phyloP scores from a whole-genome alignment of 192 early-diverging fungal genomes.

The Gonapodya prolifera region DNA sequence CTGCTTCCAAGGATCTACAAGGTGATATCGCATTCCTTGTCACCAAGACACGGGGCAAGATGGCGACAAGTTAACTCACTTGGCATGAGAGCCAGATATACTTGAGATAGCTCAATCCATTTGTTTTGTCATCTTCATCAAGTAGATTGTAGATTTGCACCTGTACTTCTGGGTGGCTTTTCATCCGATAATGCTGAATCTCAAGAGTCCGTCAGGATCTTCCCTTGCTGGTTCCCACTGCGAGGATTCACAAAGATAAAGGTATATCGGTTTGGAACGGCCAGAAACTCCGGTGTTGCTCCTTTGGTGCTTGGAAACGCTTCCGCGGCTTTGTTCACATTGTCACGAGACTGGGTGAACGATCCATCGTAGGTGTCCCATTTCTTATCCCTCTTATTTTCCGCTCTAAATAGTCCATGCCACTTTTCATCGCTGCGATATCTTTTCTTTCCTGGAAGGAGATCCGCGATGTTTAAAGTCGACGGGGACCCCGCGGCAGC shows the following conservation, averaged over 20 bases:
- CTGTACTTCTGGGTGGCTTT: slow-evolving; percentile 48
- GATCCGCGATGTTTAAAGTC: not conserved
- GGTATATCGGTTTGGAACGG: slow-evolving; percentile 23
- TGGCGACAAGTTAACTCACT: not conserved
- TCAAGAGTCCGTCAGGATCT: slow-evolving; percentile 39
- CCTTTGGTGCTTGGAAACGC: too few species aligned
- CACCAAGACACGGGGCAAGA: slow-evolving; percentile 15
- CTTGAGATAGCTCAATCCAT: slow-evolving; percentile 44
- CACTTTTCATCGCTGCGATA: not conserved
- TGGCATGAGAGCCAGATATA: slow-evolving; percentile 32
- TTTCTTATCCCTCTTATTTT: not conserved
- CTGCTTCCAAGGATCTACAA: not conserved
- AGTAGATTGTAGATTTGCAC: slow-evolving; percentile 62
- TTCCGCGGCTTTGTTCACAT: too few species aligned
- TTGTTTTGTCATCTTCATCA: slow-evolving; percentile 33
- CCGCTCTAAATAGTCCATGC: not conserved
- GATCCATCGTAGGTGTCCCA: not conserved
- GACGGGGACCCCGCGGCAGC: not conserved
- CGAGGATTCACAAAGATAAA: slow-evolving; percentile 69
- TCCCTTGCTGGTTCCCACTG: slow-evolving; percentile 55
- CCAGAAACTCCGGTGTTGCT: not conserved
- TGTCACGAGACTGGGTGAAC: not conserved
- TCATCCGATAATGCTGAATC: slow-evolving; percentile 53
- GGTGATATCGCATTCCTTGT: slow-evolving; percentile 26
- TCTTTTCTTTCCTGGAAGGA: not conserved